phyloP scores from a whole-genome alignment of 495 filamentous ascomycete genomes.

The Umbilicaria muhlenbergii region DNA sequence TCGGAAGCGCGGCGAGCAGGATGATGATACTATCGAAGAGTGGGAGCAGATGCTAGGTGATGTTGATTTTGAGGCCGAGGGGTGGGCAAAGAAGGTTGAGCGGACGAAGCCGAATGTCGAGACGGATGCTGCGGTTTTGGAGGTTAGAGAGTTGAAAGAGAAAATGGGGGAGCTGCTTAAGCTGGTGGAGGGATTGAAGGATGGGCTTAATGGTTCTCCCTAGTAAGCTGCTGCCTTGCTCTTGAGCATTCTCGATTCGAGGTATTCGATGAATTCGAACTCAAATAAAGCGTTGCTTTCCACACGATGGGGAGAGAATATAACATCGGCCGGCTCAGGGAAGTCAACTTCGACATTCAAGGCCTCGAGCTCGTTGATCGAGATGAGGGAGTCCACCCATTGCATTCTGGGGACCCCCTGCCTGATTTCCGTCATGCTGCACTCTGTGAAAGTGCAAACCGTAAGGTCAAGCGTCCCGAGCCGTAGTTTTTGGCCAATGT shows the following conservation, averaged over 20 bases:
- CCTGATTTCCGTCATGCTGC: neutral
- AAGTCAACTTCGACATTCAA: neutral
- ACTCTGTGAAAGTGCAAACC: neutral
- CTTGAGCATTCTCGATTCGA: neutral
- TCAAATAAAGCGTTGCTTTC: neutral
- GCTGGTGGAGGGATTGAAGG: constrained; percentile 31
- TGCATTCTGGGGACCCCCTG: neutral
- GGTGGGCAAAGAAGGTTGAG: constrained; percentile 64
- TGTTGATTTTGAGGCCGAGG: constrained; percentile 62
- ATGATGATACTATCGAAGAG: constrained; percentile 77
- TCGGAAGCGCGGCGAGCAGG: constrained; percentile 64
- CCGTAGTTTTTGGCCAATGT: neutral
- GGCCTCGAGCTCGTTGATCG: neutral
- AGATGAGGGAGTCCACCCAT: neutral
- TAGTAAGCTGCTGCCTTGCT: neutral
- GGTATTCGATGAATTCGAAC: neutral
- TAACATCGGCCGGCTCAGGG: too few species aligned
- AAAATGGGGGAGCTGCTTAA: constrained; percentile 56
- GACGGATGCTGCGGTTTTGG: constrained; percentile 48
- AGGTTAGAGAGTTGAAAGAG: constrained; percentile 49
- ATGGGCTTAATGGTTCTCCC: constrained; percentile 8
- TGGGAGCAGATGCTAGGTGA: constrained; percentile 72
- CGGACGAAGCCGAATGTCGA: constrained; percentile 63
- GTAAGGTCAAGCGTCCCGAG: neutral
- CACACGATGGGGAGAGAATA: too few species aligned